phyloP scores from a whole-genome alignment of 2,329 filamentous ascomycete genomes.

The Pyrenochaeta sp. region DNA sequence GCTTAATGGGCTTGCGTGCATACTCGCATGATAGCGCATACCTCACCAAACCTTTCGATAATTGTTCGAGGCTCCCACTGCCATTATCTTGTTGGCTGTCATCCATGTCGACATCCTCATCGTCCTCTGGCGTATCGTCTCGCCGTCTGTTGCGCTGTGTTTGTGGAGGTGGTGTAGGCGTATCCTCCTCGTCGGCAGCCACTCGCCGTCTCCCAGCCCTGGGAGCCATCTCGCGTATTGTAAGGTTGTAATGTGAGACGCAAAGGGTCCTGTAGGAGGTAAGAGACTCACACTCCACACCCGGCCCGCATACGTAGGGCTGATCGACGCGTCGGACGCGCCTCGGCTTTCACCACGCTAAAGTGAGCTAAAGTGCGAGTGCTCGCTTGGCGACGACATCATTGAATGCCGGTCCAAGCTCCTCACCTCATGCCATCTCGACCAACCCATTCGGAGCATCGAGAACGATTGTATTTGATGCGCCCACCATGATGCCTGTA shows the following conservation, averaged over 20 bases:
- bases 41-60: conserved; percentile 69
- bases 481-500: conserved; percentile 40
- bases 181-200: conserved; percentile 21
- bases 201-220: conserved; percentile 5
- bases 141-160: conserved; percentile 24
- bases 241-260: neutral
- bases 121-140: conserved; percentile 30
- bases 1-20: conserved; percentile 64
- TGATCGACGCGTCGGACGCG: conserved; percentile 28
- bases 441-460: neutral
- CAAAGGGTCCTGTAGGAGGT: neutral
- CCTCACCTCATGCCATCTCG: conserved; percentile 12
- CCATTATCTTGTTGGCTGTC: conserved; percentile 14
- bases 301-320: conserved; percentile 14
- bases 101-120: conserved; percentile 31
- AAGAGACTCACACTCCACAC: neutral
- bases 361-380: neutral
- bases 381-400: conserved; percentile 29
- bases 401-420: conserved; percentile 19
- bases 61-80: conserved; percentile 50
- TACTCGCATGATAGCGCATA: conserved; percentile 69
- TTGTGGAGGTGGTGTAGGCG: conserved; percentile 27
- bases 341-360: conserved; percentile 15
- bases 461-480: conserved; percentile 1
- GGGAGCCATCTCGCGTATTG: conserved; percentile 14